phyloP scores from a whole-genome alignment of 1,284 basidiomycete species.

The Naganishia liquefaciens region DNA sequence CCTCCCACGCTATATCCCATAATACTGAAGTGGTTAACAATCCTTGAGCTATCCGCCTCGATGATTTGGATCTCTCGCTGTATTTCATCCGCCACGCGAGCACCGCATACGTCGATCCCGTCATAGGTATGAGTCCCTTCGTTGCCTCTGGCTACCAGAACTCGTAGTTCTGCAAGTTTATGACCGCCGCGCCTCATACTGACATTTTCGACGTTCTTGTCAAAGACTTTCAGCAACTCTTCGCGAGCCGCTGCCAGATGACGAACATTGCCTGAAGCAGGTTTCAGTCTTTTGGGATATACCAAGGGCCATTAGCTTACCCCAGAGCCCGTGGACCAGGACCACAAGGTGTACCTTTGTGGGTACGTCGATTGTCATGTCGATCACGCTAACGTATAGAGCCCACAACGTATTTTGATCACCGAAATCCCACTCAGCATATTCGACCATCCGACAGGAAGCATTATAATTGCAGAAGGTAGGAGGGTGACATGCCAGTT shows the following conservation, averaged over 20 bases:
- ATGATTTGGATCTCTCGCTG: constrained; percentile 43
- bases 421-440: too few species aligned
- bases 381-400: too few species aligned
- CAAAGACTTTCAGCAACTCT: constrained; percentile 34
- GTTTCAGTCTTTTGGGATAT: not conserved
- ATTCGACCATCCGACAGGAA: too few species aligned
- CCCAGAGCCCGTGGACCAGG: constrained; percentile 53
- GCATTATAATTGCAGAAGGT: too few species aligned
- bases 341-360: constrained; percentile 48
- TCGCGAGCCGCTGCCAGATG: constrained; percentile 46
- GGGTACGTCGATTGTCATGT: too few species aligned
- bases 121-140: constrained; percentile 49
- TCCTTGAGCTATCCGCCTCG: constrained; percentile 39
- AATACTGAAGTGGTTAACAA: constrained; percentile 44
- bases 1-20: constrained; percentile 53
- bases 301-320: constrained; percentile 35
- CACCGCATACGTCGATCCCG: constrained; percentile 51
- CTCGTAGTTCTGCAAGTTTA: constrained; percentile 39
- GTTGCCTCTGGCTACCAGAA: constrained; percentile 50
- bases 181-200: not conserved
- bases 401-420: too few species aligned
- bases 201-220: not conserved
- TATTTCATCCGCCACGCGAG: constrained; percentile 48
- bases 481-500: too few species aligned
- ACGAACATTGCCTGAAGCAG: constrained; percentile 41